phyloP scores from a whole-genome alignment of 2,329 filamentous ascomycete genomes.

The Aureobasidium subglaciale region DNA sequence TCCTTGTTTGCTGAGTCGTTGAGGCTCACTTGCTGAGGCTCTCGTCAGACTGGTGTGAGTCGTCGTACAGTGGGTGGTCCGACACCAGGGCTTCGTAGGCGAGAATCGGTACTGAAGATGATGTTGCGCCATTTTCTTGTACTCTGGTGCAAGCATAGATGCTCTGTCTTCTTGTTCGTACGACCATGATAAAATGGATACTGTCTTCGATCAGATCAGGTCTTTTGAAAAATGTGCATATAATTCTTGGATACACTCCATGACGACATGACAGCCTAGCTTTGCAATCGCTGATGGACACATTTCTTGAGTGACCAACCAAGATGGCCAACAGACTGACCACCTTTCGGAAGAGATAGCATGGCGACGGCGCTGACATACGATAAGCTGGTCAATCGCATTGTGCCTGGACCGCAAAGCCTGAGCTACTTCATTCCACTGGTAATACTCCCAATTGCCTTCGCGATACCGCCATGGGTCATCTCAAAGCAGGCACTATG shows the following conservation, averaged over 20 bases:
- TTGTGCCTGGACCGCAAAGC: slow-evolving; percentile 25
- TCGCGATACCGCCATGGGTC: slow-evolving; percentile 22
- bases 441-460: slow-evolving; percentile 22
- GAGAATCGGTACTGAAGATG: neutral
- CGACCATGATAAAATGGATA: neutral
- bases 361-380: slow-evolving; percentile 17
- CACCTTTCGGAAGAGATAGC: neutral
- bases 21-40: neutral
- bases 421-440: slow-evolving; percentile 24
- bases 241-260: neutral
- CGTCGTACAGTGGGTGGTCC: neutral
- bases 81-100: neutral
- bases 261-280: slow-evolving; percentile 5
- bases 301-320: no score
- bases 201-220: neutral
- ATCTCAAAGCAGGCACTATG: slow-evolving; percentile 12
- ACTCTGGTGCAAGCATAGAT: neutral
- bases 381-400: slow-evolving; percentile 20
- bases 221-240: neutral
- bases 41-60: no score
- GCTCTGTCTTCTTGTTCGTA: neutral
- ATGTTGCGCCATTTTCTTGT: neutral
- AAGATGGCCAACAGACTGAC: neutral
- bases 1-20: neutral
- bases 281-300: neutral